Evolutionary conservation across 495 filamentous ascomycete species (phyloP), one percentile per base, ranked within the genome.

Genomic region (Cryomyces minteri): DNA sequence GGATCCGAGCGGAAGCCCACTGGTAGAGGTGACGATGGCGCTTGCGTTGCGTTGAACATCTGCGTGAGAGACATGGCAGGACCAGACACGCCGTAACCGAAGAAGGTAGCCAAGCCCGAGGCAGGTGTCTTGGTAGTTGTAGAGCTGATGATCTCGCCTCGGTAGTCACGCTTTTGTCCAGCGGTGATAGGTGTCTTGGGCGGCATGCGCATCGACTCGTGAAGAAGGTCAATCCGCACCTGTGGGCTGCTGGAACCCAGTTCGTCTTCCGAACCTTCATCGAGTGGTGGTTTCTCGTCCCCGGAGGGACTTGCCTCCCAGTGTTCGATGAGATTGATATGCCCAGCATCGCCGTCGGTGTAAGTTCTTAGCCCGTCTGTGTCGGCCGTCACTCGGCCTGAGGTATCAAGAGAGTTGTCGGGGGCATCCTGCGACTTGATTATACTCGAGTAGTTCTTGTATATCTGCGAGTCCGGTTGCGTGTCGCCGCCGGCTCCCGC

Each of bases 41-140:
- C 61, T 43, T 66, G 64, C 8, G 64, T 67, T 11, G 55, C 49
- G 18, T 61, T 54, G 48, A 67, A 67, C 33, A 55, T 49, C 47
- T 67, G 64, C 4, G 56, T 65, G 38, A 65, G 50, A 39, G 52
- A 54, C 51, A 67, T 55, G 29, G 42, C 43, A 4, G 47, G 30
- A 0, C 31, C 51, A n/a, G 33, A 39, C 7, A 38, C 43, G 12
- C 36, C 50, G n/a, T 46, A 49, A 5, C 45, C 47, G 46, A 55
- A 57, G 10, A 65, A 52, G 42, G 54, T 46, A n/a, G 61, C 51
- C 29, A 57, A 49, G 10, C 32, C 44, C 6, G 54, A 49, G 11
- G 54, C 53, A 5, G 62, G 61, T 5, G 58, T 60, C 39, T 55
- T 59, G 14, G 53, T 46, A 4, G 44, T 51, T 25, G 18, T 25